A percentile compares a stretch with the other conserved stretches of the same genome.
These are phyloP conservation scores for Eutypa lata DNA, from an alignment of 2,329 filamentous ascomycete species.

Conservation along the genomic window DNA sequence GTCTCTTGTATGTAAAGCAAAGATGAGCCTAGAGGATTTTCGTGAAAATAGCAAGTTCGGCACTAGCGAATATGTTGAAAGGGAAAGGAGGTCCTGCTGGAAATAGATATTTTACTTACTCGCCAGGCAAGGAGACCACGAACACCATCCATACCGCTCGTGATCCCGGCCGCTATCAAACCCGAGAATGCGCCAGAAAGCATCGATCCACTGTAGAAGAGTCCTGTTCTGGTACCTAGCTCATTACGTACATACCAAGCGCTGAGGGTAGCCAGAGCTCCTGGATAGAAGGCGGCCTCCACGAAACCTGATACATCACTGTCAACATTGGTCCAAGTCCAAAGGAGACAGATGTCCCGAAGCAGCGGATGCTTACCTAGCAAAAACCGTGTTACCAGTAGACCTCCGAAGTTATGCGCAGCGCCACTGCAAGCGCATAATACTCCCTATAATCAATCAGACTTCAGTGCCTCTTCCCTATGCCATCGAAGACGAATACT, in stretches of 20 bases:
- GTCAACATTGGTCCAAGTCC: neutral
- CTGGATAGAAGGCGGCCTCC: conserved; percentile 4
- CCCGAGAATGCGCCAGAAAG: conserved; percentile 67
- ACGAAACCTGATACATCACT: neutral
- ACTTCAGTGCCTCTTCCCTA: neutral
- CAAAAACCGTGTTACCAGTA: conserved; percentile 4
- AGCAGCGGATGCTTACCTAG: neutral
- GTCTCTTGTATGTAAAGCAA: conserved; percentile 18
- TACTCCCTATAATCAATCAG: neutral
- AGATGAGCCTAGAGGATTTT: too few species aligned
- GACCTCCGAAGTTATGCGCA: conserved; percentile 1
- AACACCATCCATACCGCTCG: conserved; percentile 52
- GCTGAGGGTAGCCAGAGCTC: conserved; percentile 29
- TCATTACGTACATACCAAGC: conserved; percentile 67
- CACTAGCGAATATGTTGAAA: too few species aligned
- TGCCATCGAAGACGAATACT: neutral
- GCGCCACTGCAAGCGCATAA: conserved; percentile 3
- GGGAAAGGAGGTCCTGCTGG: too few species aligned
- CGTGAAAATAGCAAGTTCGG: too few species aligned
- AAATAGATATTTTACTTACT: neutral
- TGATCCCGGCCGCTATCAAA: conserved; percentile 57
- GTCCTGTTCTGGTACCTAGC: conserved; percentile 55
- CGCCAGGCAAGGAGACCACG: conserved; percentile 56
- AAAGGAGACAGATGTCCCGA: neutral
- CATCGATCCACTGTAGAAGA: conserved; percentile 57